Percentiles rank a stretch among this genome's conserved stretches.
These are phyloP conservation scores for Kluyveromyces sp. DNA, from an alignment of 1,139 yeast species.

Conservation along the genomic window DNA sequence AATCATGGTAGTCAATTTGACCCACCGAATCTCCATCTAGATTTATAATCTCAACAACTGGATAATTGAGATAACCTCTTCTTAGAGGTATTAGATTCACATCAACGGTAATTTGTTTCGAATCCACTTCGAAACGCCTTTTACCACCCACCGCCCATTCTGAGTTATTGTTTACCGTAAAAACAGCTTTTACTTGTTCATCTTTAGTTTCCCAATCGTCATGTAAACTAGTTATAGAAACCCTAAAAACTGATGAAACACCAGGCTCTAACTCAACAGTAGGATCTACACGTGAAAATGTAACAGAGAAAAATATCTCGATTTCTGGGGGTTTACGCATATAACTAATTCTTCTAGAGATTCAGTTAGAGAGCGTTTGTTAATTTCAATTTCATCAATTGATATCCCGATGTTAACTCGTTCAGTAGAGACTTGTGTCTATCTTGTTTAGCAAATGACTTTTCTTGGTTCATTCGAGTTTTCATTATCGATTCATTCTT, in stretches of 20 bases:
- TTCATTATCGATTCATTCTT: not conserved
- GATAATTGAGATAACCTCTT: conserved; percentile 65
- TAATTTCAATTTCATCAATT: not conserved
- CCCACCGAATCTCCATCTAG: conserved; percentile 33
- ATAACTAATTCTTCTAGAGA: not conserved
- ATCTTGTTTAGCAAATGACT: not conserved
- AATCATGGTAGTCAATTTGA: conserved; percentile 61
- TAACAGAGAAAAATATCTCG: conserved; percentile 16
- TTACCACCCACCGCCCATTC: conserved; percentile 30
- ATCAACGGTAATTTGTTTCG: conserved; percentile 25
- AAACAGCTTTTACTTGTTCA: conserved; percentile 9
- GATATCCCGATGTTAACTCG: not conserved
- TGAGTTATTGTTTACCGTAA: conserved; percentile 21
- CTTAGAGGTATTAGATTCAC: conserved; percentile 62
- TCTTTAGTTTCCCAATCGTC: conserved; percentile 15
- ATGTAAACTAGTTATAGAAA: conserved; percentile 16
- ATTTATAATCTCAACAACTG: conserved; percentile 46
- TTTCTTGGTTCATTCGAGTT: not conserved
- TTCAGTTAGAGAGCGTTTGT: too few relatives aligned
- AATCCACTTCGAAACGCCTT: conserved; percentile 17
- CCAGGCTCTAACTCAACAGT: conserved; percentile 12
- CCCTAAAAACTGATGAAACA: conserved; percentile 14
- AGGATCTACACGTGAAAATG: conserved; percentile 8
- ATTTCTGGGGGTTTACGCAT: not conserved
- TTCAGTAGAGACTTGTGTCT: not conserved